A percentile compares a stretch with the other conserved stretches of the same genome.
phyloP scores from a whole-genome alignment of 352 stramenopile genomes.

The Phytophthora pistaciae region DNA sequence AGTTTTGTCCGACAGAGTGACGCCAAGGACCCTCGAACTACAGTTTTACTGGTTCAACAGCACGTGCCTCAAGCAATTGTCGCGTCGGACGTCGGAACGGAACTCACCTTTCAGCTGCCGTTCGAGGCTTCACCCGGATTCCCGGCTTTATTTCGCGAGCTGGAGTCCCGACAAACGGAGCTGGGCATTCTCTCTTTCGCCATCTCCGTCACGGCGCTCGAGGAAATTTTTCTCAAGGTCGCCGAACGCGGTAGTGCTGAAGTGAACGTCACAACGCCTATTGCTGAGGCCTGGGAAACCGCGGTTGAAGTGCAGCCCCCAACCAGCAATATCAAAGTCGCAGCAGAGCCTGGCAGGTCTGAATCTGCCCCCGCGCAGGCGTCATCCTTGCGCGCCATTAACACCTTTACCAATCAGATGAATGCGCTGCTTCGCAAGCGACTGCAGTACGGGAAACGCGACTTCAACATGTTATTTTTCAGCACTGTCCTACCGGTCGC shows the following conservation, averaged over 20 bases:
- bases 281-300: slow-evolving; percentile 3
- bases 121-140: slow-evolving; percentile 69
- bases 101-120: slow-evolving; percentile 82
- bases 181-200: slow-evolving; percentile 67
- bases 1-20: slow-evolving; percentile 52
- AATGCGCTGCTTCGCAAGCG: slow-evolving; percentile 70
- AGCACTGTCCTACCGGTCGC: slow-evolving; percentile 74
- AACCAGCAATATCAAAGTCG: slow-evolving; percentile 12
- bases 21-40: not conserved
- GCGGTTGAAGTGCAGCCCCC: slow-evolving; percentile 11
- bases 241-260: slow-evolving; percentile 42
- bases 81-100: slow-evolving; percentile 74
- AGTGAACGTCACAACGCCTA: not conserved
- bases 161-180: slow-evolving; percentile 55
- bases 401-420: slow-evolving; percentile 49
- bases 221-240: slow-evolving; percentile 93
- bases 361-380: not conserved
- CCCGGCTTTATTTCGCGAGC: slow-evolving; percentile 70
- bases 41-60: slow-evolving; percentile 34
- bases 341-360: not conserved
- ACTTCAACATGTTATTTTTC: slow-evolving; percentile 79
- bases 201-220: slow-evolving; percentile 87
- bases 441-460: slow-evolving; percentile 57
- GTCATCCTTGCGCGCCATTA: not conserved
- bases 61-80: slow-evolving; percentile 52